These are phyloP conservation scores for Penicillium psychrosexuale DNA, from an alignment of 2,329 filamentous ascomycete genomes.

Conservation along the genomic window DNA sequence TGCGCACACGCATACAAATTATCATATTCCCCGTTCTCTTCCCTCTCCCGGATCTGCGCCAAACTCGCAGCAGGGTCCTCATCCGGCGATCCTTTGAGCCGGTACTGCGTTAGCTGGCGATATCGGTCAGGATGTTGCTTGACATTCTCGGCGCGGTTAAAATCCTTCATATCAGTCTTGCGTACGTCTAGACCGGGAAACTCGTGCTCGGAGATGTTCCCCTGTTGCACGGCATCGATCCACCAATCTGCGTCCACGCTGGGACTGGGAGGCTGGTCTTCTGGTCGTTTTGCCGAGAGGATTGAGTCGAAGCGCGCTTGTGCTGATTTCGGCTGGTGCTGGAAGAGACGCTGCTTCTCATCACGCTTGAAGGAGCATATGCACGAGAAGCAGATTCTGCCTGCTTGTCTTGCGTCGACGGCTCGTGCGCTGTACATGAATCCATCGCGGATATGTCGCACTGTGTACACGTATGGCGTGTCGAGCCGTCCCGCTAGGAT, in stretches of 20 bases:
- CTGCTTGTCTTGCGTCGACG: constrained; percentile 51
- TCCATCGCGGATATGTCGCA: constrained; percentile 52
- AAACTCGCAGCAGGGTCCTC: constrained; percentile 18
- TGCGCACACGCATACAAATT: constrained; percentile 59
- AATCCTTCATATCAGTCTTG: constrained; percentile 53
- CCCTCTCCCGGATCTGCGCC: constrained; percentile 22
- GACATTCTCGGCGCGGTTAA: constrained; percentile 39
- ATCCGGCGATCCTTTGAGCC: constrained; percentile 43
- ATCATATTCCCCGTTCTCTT: constrained; percentile 38
- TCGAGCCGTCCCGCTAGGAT: constrained; percentile 47
- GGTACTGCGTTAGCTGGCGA: constrained; percentile 48
- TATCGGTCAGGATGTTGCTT: constrained; percentile 33
- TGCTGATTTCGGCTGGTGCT: constrained; percentile 31
- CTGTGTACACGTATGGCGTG: constrained; percentile 51
- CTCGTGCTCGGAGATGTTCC: constrained; percentile 26
- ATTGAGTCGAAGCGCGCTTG: constrained; percentile 31
- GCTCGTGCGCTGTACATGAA: constrained; percentile 52
- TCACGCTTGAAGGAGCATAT: constrained; percentile 53
- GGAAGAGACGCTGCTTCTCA: constrained; percentile 31
- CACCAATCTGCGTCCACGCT: constrained; percentile 39
- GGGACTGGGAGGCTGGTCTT: constrained; percentile 35
- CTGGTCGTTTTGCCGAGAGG: constrained; percentile 29
- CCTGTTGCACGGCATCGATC: constrained; percentile 28
- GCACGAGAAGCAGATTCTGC: constrained; percentile 52
- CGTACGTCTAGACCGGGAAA: constrained; percentile 48